Conservation (phyloP, 371 early-diverging fungal species). For the Coemansia sp. region DNA sequence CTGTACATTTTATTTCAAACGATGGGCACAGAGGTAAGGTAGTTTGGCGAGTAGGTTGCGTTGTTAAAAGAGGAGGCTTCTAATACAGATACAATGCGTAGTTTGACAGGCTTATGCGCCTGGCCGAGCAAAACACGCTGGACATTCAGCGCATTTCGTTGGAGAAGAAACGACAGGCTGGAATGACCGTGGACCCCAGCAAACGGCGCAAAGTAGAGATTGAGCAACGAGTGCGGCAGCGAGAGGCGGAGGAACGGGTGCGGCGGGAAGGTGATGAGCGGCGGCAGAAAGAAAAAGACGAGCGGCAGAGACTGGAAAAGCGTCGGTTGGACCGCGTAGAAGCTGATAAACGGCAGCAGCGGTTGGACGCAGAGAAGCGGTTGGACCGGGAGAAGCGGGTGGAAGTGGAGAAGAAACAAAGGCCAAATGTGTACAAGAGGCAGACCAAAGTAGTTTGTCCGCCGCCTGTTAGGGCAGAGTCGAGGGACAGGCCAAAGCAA, state of each 20-base stretch:
- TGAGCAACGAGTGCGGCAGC: conserved; percentile 31
- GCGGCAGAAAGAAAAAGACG: neutral
- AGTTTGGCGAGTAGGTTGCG: neutral
- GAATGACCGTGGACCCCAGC: conserved; percentile 1
- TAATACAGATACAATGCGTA: neutral
- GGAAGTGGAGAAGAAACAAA: too few species aligned
- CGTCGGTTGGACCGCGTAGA: conserved; percentile 17
- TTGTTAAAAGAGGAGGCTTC: neutral
- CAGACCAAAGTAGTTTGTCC: too few species aligned
- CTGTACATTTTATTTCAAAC: neutral
- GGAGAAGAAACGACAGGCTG: conserved; percentile 26
- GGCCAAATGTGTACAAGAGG: too few species aligned
- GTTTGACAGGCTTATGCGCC: conserved; percentile 48
- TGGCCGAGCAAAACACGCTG: conserved; percentile 46
- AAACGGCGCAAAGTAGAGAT: conserved; percentile 37
- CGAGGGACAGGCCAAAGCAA: conserved; percentile 1
- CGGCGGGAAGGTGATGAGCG: conserved; percentile 6
- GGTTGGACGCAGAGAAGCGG: conserved; percentile 10
- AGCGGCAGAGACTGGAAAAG: conserved; percentile 12
- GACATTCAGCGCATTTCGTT: conserved; percentile 40
- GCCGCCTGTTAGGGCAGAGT: neutral
- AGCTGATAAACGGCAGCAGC: conserved; percentile 9
- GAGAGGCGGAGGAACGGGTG: conserved; percentile 31
- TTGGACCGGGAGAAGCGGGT: neutral
- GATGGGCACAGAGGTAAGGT: conserved; percentile 47